Base-by-base conservation (phyloP, 495 filamentous ascomycete species). In the Hypomontagnella monticulosa region DNA sequence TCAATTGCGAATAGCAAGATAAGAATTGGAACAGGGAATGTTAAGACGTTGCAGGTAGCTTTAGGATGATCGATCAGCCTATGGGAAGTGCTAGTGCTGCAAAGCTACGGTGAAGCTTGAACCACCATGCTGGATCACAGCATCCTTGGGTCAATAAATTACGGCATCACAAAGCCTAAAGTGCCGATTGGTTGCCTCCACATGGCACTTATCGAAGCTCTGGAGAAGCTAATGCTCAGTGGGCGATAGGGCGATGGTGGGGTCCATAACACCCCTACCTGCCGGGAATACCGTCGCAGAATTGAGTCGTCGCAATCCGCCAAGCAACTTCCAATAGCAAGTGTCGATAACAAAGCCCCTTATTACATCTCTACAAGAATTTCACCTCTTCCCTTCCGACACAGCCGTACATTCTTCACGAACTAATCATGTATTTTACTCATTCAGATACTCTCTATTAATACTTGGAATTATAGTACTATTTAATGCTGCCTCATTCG, bases 271-370 rank as follows among this genome's bases (percentile, higher is more conserved):
- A 27, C 23, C 6, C 23, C 23, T 27, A 27, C 23, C 6, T 27
- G 6, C 23, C 23, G 23, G 23, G 23, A 27, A 15, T 49, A 49
- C 27, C 47, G 34, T 27, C 23, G 32, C n/a, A 38, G 36, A 11
- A 32, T 16, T 30, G 38, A 63, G 43, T 32, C 49, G 49, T 63
- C 43, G 42, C 49, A 11, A 38, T 14, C 44, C 44, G 37, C 52
- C 43, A 48, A 46, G 44, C 38, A 42, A 19, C 34, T 57, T 58
- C 54, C 61, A 56, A 63, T 51, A 18, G 38, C n/a, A 50, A 50
- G 52, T 37, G 16, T 57, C 32, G 53, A 64, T 64, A 57, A 56
- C 10, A 38, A 38, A 58, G 36, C 61, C 62, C 62, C 54, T 65
- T n/a, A 65, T 52, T 64, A 36, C 5, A 37, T 15, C 7, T 43